Base-by-base conservation (phyloP, 495 filamentous ascomycete genomes). In the Neurospora hispaniola region DNA sequence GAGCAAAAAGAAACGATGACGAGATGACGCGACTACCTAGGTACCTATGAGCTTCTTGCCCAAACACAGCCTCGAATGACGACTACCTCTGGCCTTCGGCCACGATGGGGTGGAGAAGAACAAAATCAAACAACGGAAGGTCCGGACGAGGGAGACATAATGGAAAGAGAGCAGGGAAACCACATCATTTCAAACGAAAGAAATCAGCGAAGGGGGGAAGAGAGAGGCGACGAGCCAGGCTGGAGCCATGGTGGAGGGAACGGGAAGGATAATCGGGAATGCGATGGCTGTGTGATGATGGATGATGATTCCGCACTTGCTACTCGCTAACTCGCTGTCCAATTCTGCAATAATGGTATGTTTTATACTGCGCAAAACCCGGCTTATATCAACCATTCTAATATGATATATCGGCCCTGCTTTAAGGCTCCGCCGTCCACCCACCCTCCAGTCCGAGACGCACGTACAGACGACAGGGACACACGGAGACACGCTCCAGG, bases 311-410 rank as follows among this genome's bases (percentile, higher is more conserved):
- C 54, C 54, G 27, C 54, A 62, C 27, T 62, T 62, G 54, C 54
- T 62, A 62, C 54, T 35, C 54, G 27, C 54, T 62, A 35, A 27
- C 27, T 62, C 54, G 27, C 54, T 62, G 27, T 18, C 54, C 54
- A 35, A 14, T 62, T 62, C 73, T 74, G 73, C 46, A 72, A 77
- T 75, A 77, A 40, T 72, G 71, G 69, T 70, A 70, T 40, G 46
- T 74, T 38, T 73, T 77, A 77, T 77, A 70, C 75, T 74, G 69
- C 27, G 42, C 54, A 71, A 54, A 40, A 44, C 40, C 38, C 68
- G 73, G 71, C 72, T 73, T 74, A 77, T 75, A 76, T 73, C 73
- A 74, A 71, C 20, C 70, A 38, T 40, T 73, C 6, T 69, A 42
- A 71, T 73, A 76, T 46, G 74, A 42, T 73, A 76, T 76, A 75